Evolutionary conservation across 108 stramenopile genomes (phyloP), one percentile per base, ranked within the genome.

Genomic region (Nannochloropsis salina): DNA sequence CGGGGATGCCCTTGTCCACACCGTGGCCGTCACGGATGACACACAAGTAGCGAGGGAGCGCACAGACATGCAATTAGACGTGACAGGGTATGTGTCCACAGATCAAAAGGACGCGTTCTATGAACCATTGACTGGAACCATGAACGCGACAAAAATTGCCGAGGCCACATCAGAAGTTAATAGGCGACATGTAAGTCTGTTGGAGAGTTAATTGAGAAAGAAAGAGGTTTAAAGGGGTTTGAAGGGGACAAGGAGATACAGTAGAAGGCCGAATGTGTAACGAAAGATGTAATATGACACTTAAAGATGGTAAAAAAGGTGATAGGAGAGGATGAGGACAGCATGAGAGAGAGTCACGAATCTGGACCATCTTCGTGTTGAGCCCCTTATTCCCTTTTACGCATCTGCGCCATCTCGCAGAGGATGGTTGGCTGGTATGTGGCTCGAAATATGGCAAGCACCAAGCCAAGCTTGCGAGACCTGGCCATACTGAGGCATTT

Each of bases 341-440:
- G 8, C 0, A 74, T 74, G 3, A n/a, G 61, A 15, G 3, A 74
- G 61, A 6, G n/a, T 8, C n/a, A 6, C 61, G n/a, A 31, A 31
- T 31, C 31, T 31, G 31, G 31, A 31, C 0, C 31, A 31, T 31
- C 4, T 8, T 15, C 61, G 61, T 74, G 0, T 74, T 31, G 31
- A 31, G 31, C 31, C 31, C n/a, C 61, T 74, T 74, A 74, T 74
- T 74, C 61, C 61, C 61, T 74, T n/a, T 74, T 2, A n/a, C 61
- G 20, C 61, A n/a, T 8, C 4, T 8, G 15, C 31, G 31, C 61
- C 61, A 15, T 74, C n/a, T 3, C 61, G 15, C 61, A 74, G 61
- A 74, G 61, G 20, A n/a, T 74, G 61, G 61, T 74, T 74, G 61
- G 61, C 61, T 74, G 61, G 61, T 74, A n/a, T n/a, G 61, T 74